These are phyloP conservation scores for Podospora australis DNA, from an alignment of 495 filamentous ascomycete genomes.

Conservation along the genomic window DNA sequence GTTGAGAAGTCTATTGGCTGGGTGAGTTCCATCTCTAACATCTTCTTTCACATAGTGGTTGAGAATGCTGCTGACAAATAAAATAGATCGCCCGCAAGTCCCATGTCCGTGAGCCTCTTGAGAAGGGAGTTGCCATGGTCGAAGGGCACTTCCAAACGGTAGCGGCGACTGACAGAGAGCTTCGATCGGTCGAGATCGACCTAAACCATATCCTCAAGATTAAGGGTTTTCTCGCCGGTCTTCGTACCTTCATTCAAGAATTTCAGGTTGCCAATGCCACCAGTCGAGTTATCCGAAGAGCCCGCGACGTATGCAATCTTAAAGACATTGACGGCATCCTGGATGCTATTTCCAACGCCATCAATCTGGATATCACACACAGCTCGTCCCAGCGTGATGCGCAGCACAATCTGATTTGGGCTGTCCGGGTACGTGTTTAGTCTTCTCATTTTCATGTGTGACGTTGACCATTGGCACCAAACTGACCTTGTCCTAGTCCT, in stretches of 20 bases:
- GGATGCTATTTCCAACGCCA: too few species aligned
- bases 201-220: constrained; percentile 28
- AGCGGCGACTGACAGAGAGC: constrained; percentile 42
- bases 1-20: constrained; percentile 18
- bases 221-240: constrained; percentile 60
- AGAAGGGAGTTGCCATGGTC: constrained; percentile 11
- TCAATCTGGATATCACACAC: too few species aligned
- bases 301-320: constrained; percentile 61
- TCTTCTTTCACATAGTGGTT: neutral
- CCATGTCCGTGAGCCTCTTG: constrained; percentile 2
- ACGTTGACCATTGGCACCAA: too few species aligned
- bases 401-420: too few species aligned
- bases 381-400: too few species aligned
- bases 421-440: too few species aligned
- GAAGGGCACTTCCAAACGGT: constrained; percentile 32
- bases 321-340: too few species aligned
- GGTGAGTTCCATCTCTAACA: constrained; percentile 5
- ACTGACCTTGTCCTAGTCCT: too few species aligned
- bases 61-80: neutral
- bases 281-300: constrained; percentile 49
- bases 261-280: constrained; percentile 58
- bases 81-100: neutral
- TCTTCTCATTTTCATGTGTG: too few species aligned
- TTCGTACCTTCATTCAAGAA: constrained; percentile 61
- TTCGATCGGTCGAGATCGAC: constrained; percentile 18